Evolutionary conservation across 2,329 filamentous ascomycete species (phyloP), one percentile per base, ranked within the genome.

Genomic region (Juglanconis oblonga): DNA sequence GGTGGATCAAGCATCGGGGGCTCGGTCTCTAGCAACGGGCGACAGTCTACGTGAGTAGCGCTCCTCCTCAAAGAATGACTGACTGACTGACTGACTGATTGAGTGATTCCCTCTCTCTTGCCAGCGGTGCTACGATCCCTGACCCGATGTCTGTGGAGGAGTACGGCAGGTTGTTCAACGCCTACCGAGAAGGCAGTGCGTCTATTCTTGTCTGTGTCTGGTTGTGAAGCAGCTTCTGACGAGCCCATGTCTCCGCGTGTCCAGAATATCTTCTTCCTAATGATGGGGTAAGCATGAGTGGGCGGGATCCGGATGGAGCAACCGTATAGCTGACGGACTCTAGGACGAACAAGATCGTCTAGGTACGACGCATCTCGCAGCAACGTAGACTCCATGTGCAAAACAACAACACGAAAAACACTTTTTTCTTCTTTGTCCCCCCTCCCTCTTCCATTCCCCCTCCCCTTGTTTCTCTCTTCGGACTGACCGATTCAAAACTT

Each of bases 301-400:
- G 7, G 17, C 17, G 17, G 17, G 17, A 24, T 24, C 17, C 17
- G 17, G 17, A 24, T 24, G 17, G 13, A 14, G 10, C 5, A 33
- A 38, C 17, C 11, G 5, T 3, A 8, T 10, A 17, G 33, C 50
- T 52, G 31, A 52, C 32, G 14, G 4, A 17, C 3, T 4, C 9
- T 24, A 52, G 50, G 50, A 52, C 10, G 50, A 52, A 52, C 50
- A 52, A 52, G 50, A 52, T n/a, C 32, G 50, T 10, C 33, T 52
- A 9, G 50, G 32, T 36, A 52, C 17, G 44, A 24, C 17, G 17
- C 17, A 24, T 1, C 17, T 2, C 17, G 17, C 17, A 11, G 17
- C 38, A 11, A 42, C 9, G 38, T 11, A 24, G n/a, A 10, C 38
- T 45, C 17, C n/a, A 45, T n/a, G n/a, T 45, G 17, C 17, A 24